phyloP scores from a whole-genome alignment of 495 filamentous ascomycete genomes.

The Rhizodiscina lignyota region DNA sequence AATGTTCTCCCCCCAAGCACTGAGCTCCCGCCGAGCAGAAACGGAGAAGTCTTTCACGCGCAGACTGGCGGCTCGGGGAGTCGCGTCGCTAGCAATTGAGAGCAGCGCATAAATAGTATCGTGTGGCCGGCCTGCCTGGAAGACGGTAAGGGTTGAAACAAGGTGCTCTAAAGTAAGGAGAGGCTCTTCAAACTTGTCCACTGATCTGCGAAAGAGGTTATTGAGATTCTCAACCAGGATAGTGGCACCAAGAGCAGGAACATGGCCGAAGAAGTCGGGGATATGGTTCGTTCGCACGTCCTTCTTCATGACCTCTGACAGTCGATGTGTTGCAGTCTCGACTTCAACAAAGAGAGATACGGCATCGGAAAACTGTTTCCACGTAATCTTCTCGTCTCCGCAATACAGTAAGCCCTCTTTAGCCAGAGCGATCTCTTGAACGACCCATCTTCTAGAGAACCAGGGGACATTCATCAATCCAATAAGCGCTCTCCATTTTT shows the following conservation, averaged over 20 bases:
- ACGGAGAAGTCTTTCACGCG: too few relatives aligned
- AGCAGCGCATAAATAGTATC: constrained; percentile 10
- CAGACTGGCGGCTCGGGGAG: background rate
- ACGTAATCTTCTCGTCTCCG: constrained; percentile 4
- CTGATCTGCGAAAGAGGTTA: constrained; percentile 16
- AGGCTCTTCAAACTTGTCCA: too few relatives aligned
- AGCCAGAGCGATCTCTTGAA: constrained; percentile 12
- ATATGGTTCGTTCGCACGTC: background rate
- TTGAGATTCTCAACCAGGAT: constrained; percentile 19
- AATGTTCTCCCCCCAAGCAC: too few relatives aligned
- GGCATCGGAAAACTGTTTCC: constrained; percentile 7
- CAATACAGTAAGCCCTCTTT: constrained; percentile 5
- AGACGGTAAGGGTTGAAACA: constrained; percentile 6
- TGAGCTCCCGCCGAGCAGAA: too few relatives aligned
- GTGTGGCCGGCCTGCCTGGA: constrained; percentile 4
- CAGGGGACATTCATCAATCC: constrained; percentile 6
- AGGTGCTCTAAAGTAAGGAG: constrained; percentile 9
- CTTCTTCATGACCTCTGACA: constrained; percentile 11
- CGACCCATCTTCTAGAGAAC: constrained; percentile 9
- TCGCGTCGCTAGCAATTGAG: constrained; percentile 8
- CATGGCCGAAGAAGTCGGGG: constrained; percentile 10
- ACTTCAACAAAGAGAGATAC: constrained; percentile 10
- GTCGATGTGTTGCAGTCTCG: constrained; percentile 9
- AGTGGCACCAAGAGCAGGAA: constrained; percentile 18
- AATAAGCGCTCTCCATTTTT: constrained; percentile 8